Conservation (phyloP, 345 rosid genomes). For the Linum trigynum region DNA sequence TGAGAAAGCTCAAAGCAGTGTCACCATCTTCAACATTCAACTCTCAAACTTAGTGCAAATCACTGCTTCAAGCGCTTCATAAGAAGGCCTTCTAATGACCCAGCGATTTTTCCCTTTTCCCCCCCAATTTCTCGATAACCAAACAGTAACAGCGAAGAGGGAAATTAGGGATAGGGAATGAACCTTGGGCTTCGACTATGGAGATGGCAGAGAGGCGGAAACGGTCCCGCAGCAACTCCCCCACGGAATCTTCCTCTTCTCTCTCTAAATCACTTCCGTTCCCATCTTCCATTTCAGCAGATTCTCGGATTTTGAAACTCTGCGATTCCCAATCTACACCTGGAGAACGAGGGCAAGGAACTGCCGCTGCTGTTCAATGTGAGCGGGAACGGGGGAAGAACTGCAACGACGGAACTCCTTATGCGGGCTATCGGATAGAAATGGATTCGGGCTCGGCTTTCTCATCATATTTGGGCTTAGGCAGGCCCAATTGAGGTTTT, state of each 20-base stretch:
- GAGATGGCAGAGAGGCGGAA: conserved; percentile 71
- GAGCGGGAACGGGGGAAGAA: no score
- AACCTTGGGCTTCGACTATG: conserved; percentile 72
- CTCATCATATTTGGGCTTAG: no score
- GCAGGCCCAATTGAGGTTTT: no score
- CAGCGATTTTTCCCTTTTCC: background rate
- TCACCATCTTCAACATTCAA: no score
- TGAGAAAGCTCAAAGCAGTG: background rate
- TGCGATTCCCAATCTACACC: no score
- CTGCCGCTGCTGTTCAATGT: no score
- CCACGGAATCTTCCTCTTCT: conserved; percentile 41
- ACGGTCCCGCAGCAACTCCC: conserved; percentile 58
- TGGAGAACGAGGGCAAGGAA: no score
- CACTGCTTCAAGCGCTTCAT: no score
- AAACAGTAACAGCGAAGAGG: background rate
- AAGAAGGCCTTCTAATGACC: conserved; percentile 2
- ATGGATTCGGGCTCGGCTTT: no score
- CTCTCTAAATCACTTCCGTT: conserved; percentile 33
- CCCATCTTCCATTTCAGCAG: conserved; percentile 36
- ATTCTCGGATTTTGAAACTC: background rate
- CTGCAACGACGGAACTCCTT: no score
- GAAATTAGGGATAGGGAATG: conserved; percentile 1
- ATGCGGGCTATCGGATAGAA: no score
- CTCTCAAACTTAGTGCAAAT: no score
- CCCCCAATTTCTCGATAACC: background rate